Evolutionary conservation across 805 yeast species (phyloP), one percentile per base, ranked within the genome.

Genomic region (Suhomyces tanzawaensis): DNA sequence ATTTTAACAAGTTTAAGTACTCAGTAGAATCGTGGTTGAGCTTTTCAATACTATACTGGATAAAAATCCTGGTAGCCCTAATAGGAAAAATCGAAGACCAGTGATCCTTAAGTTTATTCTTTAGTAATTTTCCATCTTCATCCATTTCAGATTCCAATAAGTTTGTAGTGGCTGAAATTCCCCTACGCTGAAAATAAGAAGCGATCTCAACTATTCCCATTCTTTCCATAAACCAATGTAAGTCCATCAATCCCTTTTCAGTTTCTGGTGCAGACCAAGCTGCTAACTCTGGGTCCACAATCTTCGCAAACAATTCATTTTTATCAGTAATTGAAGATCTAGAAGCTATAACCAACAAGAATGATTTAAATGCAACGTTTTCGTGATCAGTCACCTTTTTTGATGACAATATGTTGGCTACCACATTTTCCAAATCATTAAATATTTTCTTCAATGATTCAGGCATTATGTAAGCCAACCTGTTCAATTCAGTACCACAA

Each of bases 191-290:
- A 62, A 95, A 93, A 56, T 93, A 93, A 42, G 84, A 84, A 0
- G 97, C 95, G 53, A 93, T 95, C 56, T 81, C 81, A 3, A 89
- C 98, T 39, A 93, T 87, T 2, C 99, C 99, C 36, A 95, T 74
- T 51, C 97, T 76, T 62, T 90, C 98, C 98, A 93, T 91, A 51
- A 93, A 93, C 98, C 98, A 93, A 44, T 88, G 96, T 31, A 95
- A 71, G 55, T 91, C 95, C 53, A 82, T 69, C 19, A 93, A 66
- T 0, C 97, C 97, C 54, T 88, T 88, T 45, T 87, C 89, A 0
- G 97, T 91, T 8, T 79, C 81, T 15, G 89, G 91, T 32, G 90
- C 89, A 0, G 91, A 82, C 99, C 99, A 93, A 0, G 96, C 90
- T 9, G 75, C 65, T 34, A 95, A 68, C 47, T 93, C 97, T 0